Conservation (phyloP, 1,139 yeast species). For the Yamadazyma dushanensis region DNA sequence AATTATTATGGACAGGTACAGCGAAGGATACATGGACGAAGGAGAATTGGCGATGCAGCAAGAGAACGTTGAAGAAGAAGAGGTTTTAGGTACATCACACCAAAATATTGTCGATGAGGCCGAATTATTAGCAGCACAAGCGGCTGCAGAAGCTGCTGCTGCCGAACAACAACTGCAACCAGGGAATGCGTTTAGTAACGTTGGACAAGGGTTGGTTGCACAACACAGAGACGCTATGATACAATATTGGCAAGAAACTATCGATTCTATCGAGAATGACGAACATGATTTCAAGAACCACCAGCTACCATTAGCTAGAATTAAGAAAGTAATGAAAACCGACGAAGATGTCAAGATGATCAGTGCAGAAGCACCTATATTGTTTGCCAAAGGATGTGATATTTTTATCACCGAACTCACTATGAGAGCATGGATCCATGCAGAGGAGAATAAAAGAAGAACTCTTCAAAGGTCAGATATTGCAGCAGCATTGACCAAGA, state of each 20-base stretch:
- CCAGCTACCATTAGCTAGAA: conserved; percentile 90
- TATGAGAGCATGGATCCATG: conserved; percentile 98
- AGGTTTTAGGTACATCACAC: conserved; percentile 15
- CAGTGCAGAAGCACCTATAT: conserved; percentile 94
- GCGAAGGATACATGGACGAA: conserved; percentile 16
- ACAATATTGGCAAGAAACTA: conserved; percentile 96
- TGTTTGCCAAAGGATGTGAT: conserved; percentile 97
- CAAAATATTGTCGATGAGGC: conserved; percentile 35
- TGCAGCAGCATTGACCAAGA: conserved; percentile 90
- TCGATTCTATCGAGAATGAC: conserved; percentile 84
- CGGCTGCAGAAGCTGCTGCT: conserved; percentile 52
- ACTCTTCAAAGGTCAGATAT: conserved; percentile 92
- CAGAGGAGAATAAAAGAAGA: conserved; percentile 92
- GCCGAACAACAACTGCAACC: conserved; percentile 47
- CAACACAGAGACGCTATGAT: conserved; percentile 84
- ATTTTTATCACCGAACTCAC: conserved; percentile 94
- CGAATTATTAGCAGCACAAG: conserved; percentile 44
- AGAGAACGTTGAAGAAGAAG: conserved; percentile 8
- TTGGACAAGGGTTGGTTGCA: conserved; percentile 89
- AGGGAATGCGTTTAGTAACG: conserved; percentile 83
- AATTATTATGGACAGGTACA: conserved; percentile 14
- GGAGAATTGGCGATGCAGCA: conserved; percentile 12
- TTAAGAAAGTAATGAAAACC: conserved; percentile 95
- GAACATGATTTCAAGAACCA: conserved; percentile 93
- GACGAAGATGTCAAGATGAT: conserved; percentile 98